Conservation (phyloP, 495 filamentous ascomycete genomes). For the Annulohypoxylon moriforme region DNA sequence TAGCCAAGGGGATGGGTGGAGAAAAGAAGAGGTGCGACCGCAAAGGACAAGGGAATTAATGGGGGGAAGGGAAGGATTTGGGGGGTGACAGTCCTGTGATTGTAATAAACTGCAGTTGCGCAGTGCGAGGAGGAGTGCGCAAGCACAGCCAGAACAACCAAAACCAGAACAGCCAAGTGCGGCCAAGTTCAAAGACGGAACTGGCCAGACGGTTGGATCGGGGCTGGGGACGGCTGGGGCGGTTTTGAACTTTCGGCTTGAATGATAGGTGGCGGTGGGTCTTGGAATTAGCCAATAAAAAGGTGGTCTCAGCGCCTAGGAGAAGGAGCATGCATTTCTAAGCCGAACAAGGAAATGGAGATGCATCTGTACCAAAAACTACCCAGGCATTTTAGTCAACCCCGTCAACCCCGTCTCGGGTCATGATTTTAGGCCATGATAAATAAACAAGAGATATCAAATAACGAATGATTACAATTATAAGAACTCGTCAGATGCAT, state of each 20-base stretch:
- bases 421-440: conserved; percentile 33
- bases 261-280: conserved; percentile 32
- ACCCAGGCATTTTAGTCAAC: conserved; percentile 1
- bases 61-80: conserved; percentile 21
- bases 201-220: conserved; percentile 24
- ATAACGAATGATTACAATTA: neutral
- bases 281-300: conserved; percentile 34
- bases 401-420: conserved; percentile 35
- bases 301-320: conserved; percentile 12
- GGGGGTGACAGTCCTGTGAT: conserved; percentile 32
- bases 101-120: conserved; percentile 16
- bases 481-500: neutral
- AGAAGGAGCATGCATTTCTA: conserved; percentile 23
- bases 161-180: conserved; percentile 4
- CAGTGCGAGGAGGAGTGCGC: neutral
- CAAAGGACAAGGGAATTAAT: conserved; percentile 24
- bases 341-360: conserved; percentile 33
- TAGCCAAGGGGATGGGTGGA: conserved; percentile 39
- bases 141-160: neutral
- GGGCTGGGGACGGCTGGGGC: conserved; percentile 38
- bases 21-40: conserved; percentile 42
- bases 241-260: conserved; percentile 26
- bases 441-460: conserved; percentile 10
- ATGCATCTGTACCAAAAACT: neutral
- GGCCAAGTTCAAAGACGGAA: conserved; percentile 19